Evolutionary conservation across 345 rosid species (phyloP).

Genomic region (Arabis alpina): DNA sequence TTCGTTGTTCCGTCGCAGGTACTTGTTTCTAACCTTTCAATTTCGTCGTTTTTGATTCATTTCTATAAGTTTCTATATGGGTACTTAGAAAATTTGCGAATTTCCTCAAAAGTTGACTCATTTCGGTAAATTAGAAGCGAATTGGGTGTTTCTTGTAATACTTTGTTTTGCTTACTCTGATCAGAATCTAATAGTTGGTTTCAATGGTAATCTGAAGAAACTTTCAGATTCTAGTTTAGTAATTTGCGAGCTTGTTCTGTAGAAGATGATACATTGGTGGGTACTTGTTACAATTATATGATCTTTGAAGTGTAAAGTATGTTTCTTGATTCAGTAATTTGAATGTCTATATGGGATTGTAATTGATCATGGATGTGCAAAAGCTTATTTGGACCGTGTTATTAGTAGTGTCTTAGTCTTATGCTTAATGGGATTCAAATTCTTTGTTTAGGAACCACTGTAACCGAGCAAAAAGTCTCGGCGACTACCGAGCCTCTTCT

Average conservation of each 20-base stretch:
- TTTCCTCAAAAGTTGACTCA: constrained; percentile 2
- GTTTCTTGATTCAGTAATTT: constrained; percentile 3
- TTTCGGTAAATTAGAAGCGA: constrained; percentile 11
- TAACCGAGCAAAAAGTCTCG: constrained; percentile 55
- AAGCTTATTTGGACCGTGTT: background rate
- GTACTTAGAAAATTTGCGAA: constrained; percentile 8
- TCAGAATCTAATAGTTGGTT: background rate
- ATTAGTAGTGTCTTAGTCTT: background rate
- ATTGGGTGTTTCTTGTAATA: background rate
- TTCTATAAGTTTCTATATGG: background rate
- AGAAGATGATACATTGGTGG: background rate
- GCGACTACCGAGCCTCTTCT: constrained; percentile 70
- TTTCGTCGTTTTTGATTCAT: constrained; percentile 1
- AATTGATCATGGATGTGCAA: constrained; percentile 10
- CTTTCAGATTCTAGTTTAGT: background rate
- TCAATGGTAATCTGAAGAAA: constrained; percentile 11
- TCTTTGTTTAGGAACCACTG: constrained; percentile 40
- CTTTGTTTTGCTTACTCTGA: background rate
- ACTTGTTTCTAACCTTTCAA: background rate
- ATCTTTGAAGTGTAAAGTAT: background rate
- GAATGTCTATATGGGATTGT: background rate
- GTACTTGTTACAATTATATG: background rate
- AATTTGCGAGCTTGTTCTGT: constrained; percentile 12
- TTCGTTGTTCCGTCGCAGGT: constrained; percentile 80
- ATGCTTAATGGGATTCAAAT: constrained; percentile 12